Evolutionary conservation across 371 early-diverging fungal genomes (phyloP), one percentile per base, ranked within the genome.

Genomic region (Apophysomyces elegans): DNA sequence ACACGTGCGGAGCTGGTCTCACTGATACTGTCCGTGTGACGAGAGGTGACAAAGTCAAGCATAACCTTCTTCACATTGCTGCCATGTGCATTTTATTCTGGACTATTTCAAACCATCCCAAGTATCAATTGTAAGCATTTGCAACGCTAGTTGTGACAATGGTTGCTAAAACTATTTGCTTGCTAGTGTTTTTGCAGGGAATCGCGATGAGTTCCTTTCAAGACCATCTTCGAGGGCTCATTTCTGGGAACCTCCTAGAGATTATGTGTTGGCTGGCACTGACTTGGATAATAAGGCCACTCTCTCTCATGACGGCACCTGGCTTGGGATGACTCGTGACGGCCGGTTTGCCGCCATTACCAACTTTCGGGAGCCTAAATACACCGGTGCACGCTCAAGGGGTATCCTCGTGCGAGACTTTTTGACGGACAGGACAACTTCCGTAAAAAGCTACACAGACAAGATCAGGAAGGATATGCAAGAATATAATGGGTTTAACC

Each of bases 271-370:
- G 5, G 75, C 74, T 6, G 85, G 84, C 7, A 74, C 66, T 0
- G 85, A 85, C 68, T 64, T 84, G 7, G 71, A 76, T 50, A 63
- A 61, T 4, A 32, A 66, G 1, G 63, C 69, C 21, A 66, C 69
- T 1, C 59, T 66, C 1, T 57, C 60, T 0, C 72, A 76, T 35
- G 71, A 76, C 18, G 79, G 89, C 5, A 87, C 87, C 4, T 89
- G 89, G 89, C 66, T 89, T 3, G 89, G 88, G 0, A 81, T 87
- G 37, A 83, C 84, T 5, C 69, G 73, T 7, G 45, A 73, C 35
- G 88, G 88, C 1, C 77, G 78, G 14, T 78, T 87, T 50, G 78
- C 87, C 2, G 82, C 82, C 1, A 59, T 89, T 58, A 89, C 89
- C 38, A 89, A 89, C 50, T 85, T 75, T 63, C 69, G 87, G 45